Base-by-base conservation (phyloP, 1,284 basidiomycete genomes). In the Amylostereum areolatum region DNA sequence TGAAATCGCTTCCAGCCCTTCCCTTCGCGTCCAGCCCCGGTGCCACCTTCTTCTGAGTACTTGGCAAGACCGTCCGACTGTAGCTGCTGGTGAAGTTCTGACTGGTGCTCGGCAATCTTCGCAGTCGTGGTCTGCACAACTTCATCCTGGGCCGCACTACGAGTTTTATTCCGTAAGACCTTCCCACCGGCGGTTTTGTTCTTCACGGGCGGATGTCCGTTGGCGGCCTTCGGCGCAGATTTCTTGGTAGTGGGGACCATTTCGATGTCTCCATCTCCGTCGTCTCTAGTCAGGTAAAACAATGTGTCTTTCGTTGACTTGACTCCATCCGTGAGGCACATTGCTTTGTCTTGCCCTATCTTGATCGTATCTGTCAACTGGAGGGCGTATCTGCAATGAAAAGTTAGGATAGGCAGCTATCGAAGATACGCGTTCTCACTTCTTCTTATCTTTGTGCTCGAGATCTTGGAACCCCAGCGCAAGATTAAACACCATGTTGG, bases 1-100 rank as follows among this genome's bases (percentile, higher is more conserved):
- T 95, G 93, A 71, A 97, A 99, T 55, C 87, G 84, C 66, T 96
- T 96, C 84, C 95, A 95, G 1, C 83, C 80, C 66, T 97, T 97
- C 30, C 89, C 89, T 58, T 91, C 87, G 57, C 92, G 90, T 34
- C 87, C 85, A 25, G 80, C 78, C n/a, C 67, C 71, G 3, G 76
- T 83, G 46, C 73, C 80, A 27, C 80, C 87, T 55, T 82, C 85
- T 58, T 88, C 87, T 1, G 91, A 89, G 64, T 85, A 97, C 59
- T 85, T 87, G 52, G 86, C 82, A 27, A 98, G 64, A 24, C 96
- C 97, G 33, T 90, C 88, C 2, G 78, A 67, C 61, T 97, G 93
- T 47, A 96, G 72, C 57, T 78, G 77, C 41, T 77, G 74, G 58
- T 95, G 94, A 32, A 99, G 68, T 51, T 95, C 89, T 42, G 76